These are phyloP conservation scores for Rhynchosporium secalis DNA, from an alignment of 2,329 filamentous ascomycete genomes.

Conservation along the genomic window DNA sequence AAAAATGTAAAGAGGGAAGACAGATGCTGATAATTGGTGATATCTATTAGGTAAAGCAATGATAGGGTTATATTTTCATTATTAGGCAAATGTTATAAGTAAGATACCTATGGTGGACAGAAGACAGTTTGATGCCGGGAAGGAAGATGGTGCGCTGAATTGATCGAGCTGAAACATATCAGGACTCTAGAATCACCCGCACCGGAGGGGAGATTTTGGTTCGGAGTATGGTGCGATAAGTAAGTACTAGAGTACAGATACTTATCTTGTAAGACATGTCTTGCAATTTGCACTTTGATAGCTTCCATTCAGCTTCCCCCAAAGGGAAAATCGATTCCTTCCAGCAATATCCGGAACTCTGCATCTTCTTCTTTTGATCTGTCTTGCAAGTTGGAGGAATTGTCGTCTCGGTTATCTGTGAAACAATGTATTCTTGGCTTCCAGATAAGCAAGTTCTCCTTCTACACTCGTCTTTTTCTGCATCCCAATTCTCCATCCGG, in stretches of 20 bases:
- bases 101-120: not conserved
- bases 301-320: not conserved
- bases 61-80: no score
- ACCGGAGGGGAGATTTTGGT: not conserved
- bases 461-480: conserved; percentile 1
- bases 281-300: not conserved
- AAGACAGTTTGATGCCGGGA: conserved; percentile 2
- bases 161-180: conserved; percentile 15
- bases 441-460: not conserved
- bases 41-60: no score
- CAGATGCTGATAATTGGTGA: no score
- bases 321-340: no score
- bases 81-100: no score
- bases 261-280: not conserved
- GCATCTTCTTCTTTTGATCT: not conserved
- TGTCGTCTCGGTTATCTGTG: no score
- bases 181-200: not conserved
- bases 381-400: not conserved
- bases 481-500: not conserved
- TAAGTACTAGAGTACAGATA: not conserved
- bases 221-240: not conserved
- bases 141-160: not conserved
- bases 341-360: no score
- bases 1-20: no score
- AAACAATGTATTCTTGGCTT: no score